Percentiles rank a stretch among this genome's conserved stretches.
Evolutionary conservation across 805 yeast genomes (phyloP).

Genomic region (Starmera pachycereana): DNA sequence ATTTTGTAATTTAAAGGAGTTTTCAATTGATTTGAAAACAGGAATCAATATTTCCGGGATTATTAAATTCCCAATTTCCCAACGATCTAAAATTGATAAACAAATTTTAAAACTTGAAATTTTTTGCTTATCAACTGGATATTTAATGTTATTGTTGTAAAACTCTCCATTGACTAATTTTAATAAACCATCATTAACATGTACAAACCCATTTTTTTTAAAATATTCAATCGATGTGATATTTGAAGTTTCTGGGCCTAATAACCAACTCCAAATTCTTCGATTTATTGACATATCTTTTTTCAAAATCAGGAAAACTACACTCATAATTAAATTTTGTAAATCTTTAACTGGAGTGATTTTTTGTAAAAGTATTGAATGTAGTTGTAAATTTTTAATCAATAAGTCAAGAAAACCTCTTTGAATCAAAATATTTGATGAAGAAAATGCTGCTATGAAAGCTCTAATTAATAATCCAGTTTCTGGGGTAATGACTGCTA

Average conservation of each 20-base stretch:
- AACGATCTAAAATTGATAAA: slow-evolving; percentile 73
- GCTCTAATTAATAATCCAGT: slow-evolving; percentile 73
- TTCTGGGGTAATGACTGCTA: slow-evolving; percentile 59
- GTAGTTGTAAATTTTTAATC: slow-evolving; percentile 54
- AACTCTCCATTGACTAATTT: slow-evolving; percentile 29
- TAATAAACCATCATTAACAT: slow-evolving; percentile 43
- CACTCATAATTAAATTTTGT: slow-evolving; percentile 46
- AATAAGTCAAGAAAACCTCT: slow-evolving; percentile 84
- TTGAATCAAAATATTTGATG: slow-evolving; percentile 63
- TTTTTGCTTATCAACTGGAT: slow-evolving; percentile 20
- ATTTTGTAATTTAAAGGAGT: slow-evolving; percentile 15
- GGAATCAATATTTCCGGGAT: slow-evolving; percentile 66
- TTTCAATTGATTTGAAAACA: slow-evolving; percentile 39
- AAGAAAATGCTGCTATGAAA: slow-evolving; percentile 54
- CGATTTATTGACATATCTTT: slow-evolving; percentile 93
- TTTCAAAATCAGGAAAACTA: slow-evolving; percentile 59
- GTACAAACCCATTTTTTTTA: slow-evolving; percentile 38
- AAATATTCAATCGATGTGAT: slow-evolving; percentile 36
- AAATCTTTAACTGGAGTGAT: slow-evolving; percentile 43
- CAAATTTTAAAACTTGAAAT: slow-evolving; percentile 54
- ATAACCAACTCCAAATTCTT: slow-evolving; percentile 86
- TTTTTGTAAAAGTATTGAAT: slow-evolving; percentile 43
- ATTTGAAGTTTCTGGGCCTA: slow-evolving; percentile 56
- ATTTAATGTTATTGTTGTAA: slow-evolving; percentile 2
- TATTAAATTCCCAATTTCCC: slow-evolving; percentile 82